Percentiles rank a stretch among this genome's conserved stretches.
phyloP scores from a whole-genome alignment of 768 basidiomycete species.

The Phlebiopsis gigantea region DNA sequence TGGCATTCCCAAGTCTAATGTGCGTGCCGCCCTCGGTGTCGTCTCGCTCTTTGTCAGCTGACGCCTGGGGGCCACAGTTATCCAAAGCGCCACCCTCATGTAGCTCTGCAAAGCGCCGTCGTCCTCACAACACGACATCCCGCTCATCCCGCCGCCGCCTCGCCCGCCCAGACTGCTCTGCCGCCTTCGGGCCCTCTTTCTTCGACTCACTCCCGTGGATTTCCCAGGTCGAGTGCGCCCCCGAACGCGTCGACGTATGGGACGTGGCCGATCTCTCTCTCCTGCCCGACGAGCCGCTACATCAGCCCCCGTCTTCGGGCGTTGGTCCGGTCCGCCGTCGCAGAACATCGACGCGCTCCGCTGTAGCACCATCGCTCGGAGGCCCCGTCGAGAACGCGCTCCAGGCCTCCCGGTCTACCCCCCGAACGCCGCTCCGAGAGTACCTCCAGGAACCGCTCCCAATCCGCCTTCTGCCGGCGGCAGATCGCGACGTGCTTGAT shows the following conservation, averaged over 20 bases:
- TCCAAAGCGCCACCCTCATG: constrained; percentile 36
- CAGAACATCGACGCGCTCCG: constrained; percentile 28
- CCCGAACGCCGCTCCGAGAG: not conserved
- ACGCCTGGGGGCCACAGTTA: constrained; percentile 22
- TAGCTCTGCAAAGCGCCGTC: constrained; percentile 33
- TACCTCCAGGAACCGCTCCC: not conserved
- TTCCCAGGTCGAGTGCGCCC: constrained; percentile 45
- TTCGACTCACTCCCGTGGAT: constrained; percentile 72
- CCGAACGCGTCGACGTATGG: constrained; percentile 36
- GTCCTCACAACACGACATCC: constrained; percentile 26
- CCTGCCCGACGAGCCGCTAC: constrained; percentile 27
- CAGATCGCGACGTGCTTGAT: constrained; percentile 8
- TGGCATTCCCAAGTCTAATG: constrained; percentile 16
- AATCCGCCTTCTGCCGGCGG: constrained; percentile 6
- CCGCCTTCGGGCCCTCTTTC: constrained; percentile 30
- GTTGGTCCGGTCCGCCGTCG: constrained; percentile 56
- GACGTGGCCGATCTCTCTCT: constrained; percentile 68
- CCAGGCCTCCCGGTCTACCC: not conserved
- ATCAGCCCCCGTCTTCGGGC: constrained; percentile 21
- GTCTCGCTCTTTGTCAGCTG: constrained; percentile 9
- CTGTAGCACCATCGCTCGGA: not conserved
- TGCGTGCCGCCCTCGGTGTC: constrained; percentile 18
- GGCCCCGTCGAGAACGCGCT: not conserved
- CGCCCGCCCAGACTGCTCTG: constrained; percentile 36
- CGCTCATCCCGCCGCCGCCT: constrained; percentile 41